Conservation (phyloP, 768 basidiomycete species). For the Trametes gibbosa region DNA sequence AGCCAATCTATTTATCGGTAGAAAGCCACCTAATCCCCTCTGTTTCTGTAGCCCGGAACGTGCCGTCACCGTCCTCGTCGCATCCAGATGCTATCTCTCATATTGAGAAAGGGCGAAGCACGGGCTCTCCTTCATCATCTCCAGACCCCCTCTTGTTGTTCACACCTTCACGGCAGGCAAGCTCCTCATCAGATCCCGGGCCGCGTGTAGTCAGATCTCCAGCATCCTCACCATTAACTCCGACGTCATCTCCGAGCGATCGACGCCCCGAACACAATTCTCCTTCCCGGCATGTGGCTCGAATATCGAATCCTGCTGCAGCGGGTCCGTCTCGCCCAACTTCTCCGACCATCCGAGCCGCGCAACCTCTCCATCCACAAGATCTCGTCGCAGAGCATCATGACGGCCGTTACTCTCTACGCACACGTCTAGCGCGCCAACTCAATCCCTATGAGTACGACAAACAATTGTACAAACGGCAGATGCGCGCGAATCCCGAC, state of each 20-base stretch:
- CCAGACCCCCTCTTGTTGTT: conserved; percentile 16
- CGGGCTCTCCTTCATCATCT: conserved; percentile 6
- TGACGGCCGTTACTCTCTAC: conserved; percentile 48
- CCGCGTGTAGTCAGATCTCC: not conserved
- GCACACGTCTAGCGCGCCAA: conserved; percentile 53
- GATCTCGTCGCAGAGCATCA: not conserved
- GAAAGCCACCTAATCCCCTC: no score
- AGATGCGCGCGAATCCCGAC: conserved; percentile 56
- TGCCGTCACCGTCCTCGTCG: no score
- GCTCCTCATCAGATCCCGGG: not conserved
- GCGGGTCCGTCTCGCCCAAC: not conserved
- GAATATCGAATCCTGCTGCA: not conserved
- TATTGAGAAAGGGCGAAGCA: not conserved
- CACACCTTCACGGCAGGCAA: not conserved
- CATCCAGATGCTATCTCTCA: no score
- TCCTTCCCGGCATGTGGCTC: not conserved
- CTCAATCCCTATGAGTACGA: conserved; percentile 63
- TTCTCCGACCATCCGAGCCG: no score
- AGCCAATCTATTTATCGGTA: no score
- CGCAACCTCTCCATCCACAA: no score
- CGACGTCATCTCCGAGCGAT: not conserved
- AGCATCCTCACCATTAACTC: conserved; percentile 14
- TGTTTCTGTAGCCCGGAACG: no score
- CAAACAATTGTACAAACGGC: conserved; percentile 46
- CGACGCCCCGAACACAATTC: not conserved